Evolutionary conservation across 768 basidiomycete species (phyloP).

Genomic region (Pulveroboletus sp.): DNA sequence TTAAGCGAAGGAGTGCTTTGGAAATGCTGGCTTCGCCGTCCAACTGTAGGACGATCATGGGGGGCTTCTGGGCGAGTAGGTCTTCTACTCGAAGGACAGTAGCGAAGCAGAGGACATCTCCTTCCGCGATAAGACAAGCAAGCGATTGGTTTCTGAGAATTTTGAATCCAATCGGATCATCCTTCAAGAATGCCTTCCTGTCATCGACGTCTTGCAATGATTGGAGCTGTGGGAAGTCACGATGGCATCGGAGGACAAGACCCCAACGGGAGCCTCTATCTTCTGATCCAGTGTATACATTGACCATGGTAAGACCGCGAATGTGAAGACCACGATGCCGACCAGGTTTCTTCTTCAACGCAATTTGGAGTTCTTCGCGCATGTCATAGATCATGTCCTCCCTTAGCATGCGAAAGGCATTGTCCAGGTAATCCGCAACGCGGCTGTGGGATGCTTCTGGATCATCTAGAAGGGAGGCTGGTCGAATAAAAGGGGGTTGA

Average conservation of each 20-base stretch:
- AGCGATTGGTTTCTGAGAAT: constrained; percentile 54
- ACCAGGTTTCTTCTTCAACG: constrained; percentile 39
- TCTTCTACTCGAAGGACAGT: constrained; percentile 53
- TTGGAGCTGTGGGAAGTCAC: constrained; percentile 37
- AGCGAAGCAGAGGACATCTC: constrained; percentile 49
- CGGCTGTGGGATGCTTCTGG: constrained; percentile 37
- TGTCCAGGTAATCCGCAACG: constrained; percentile 52
- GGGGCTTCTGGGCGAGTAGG: constrained; percentile 43
- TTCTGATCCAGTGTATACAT: constrained; percentile 35
- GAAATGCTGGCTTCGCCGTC: constrained; percentile 41
- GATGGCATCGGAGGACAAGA: constrained; percentile 35
- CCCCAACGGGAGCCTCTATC: constrained; percentile 39
- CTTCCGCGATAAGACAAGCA: constrained; percentile 49
- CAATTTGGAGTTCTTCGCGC: constrained; percentile 52
- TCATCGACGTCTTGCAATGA: constrained; percentile 30
- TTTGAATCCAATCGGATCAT: constrained; percentile 33
- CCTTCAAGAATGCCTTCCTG: constrained; percentile 35
- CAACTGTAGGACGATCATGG: constrained; percentile 52
- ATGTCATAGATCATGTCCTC: constrained; percentile 64
- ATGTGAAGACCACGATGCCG: constrained; percentile 38
- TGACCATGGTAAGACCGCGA: constrained; percentile 35
- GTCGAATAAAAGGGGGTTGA: constrained; percentile 50
- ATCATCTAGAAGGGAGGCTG: constrained; percentile 42
- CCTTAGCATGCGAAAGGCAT: constrained; percentile 60
- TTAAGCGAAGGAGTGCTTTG: constrained; percentile 41